Evolutionary conservation across 108 stramenopile species (phyloP), one percentile per base, ranked within the genome.

Genomic region (Chaetoceros muelleri): DNA sequence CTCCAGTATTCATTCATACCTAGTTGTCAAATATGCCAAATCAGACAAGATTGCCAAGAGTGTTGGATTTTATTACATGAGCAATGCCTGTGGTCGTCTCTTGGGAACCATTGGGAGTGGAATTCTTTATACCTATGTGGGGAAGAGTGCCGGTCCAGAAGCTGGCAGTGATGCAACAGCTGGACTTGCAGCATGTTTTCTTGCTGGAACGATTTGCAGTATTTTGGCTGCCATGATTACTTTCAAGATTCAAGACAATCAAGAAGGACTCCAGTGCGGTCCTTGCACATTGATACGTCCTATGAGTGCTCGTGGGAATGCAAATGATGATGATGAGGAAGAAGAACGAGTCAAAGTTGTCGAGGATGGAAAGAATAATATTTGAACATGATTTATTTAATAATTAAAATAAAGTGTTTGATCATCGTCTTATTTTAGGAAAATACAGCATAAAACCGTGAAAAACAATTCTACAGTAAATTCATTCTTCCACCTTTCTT

Each of bases 41-140:
- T 72, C 69, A 34, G 92, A 96, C 52, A 96, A 91, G 65, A 79
- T 94, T 44, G 90, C 95, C 19, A 85, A 81, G 22, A 87, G 85
- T 45, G 90, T 94, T 45, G 95, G 95, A 5, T 87, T 94, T 45
- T 96, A 96, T 66, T 96, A 96, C 78, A 96, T 94, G 91, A 87
- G 86, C 50, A 96, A 96, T 67, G 95, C 95, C n/a, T 46, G 78
- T 22, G 95, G 95, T 16, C 61, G 95, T 46, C 66, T 96, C 45
- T 55, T 96, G 16, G 95, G 95, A 26, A 93, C 90, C 1, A 55
- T 96, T n/a, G 80, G 93, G 30, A 79, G 81, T 59, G 95, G 95
- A 3, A 70, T 94, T 30, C 51, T 96, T 2, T 96, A 89, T 56
- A 81, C 84, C 20, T 95, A 91, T 59, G 80, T 86, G 2, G 94